Percentiles rank a stretch among this genome's conserved stretches.
These are phyloP conservation scores for Oemleria cerasiformis DNA, from an alignment of 306 rosid species.

Conservation along the genomic window DNA sequence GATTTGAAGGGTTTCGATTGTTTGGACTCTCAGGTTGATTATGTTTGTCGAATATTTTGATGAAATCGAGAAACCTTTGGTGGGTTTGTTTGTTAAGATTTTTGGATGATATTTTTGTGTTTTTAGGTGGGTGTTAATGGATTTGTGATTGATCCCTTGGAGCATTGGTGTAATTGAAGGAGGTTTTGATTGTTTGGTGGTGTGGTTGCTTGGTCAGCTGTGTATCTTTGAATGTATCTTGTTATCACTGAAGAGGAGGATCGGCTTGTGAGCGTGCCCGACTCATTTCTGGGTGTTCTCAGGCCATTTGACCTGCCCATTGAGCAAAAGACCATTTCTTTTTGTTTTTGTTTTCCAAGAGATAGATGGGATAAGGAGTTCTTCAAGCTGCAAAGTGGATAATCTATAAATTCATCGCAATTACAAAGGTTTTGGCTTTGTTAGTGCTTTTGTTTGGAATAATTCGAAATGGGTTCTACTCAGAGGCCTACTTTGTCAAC, in stretches of 20 bases:
- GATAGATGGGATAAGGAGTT: conserved; percentile 74
- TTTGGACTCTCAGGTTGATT: background rate
- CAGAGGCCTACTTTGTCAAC: conserved; percentile 59
- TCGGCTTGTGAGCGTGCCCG: conserved; percentile 65
- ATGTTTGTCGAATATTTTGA: background rate
- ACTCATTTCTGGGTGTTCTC: conserved; percentile 51
- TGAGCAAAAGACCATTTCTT: conserved; percentile 27
- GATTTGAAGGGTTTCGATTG: background rate
- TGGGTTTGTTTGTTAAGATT: background rate
- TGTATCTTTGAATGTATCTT: conserved; percentile 63
- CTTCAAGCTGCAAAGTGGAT: conserved; percentile 70
- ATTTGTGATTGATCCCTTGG: conserved; percentile 22
- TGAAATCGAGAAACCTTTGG: background rate
- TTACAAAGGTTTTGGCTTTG: background rate
- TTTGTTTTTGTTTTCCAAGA: conserved; percentile 36
- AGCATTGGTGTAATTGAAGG: conserved; percentile 22
- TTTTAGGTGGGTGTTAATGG: background rate
- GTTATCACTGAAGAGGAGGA: conserved; percentile 34
- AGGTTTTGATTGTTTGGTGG: conserved; percentile 6
- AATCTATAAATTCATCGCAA: conserved; percentile 1
- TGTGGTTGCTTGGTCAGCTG: conserved; percentile 19
- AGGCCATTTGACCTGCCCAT: conserved; percentile 38
- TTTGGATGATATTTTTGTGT: background rate
- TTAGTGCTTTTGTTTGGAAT: conserved; percentile 3
- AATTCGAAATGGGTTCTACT: conserved; percentile 59